Percentiles rank a stretch among this genome's conserved stretches.
phyloP scores from a whole-genome alignment of 2,329 filamentous ascomycete species.

The Clonostachys byssicola region DNA sequence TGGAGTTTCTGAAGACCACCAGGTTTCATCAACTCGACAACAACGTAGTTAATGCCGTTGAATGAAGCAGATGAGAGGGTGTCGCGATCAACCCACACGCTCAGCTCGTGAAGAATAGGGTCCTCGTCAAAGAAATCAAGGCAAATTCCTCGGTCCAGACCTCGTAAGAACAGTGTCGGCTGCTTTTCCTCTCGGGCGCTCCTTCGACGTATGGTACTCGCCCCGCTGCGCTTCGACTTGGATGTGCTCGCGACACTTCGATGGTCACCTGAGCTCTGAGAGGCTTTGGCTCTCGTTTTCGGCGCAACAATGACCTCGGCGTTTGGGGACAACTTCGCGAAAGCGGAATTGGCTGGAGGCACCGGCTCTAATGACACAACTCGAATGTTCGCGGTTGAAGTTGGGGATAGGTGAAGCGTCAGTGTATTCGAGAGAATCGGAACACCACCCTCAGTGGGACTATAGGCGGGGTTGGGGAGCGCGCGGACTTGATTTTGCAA shows the following conservation, averaged over 20 bases:
- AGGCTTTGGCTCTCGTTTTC: constrained; percentile 73
- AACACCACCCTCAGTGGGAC: constrained; percentile 22
- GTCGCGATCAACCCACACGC: constrained; percentile 82
- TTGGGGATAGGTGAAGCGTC: constrained; percentile 89
- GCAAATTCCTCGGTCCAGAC: constrained; percentile 66
- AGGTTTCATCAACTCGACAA: constrained; percentile 83
- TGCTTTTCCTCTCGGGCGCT: constrained; percentile 59
- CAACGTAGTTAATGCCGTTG: constrained; percentile 71
- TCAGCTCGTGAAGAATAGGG: constrained; percentile 52
- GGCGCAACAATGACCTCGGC: constrained; percentile 97
- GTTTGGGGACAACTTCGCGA: constrained; percentile 89
- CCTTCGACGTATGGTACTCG: constrained; percentile 62
- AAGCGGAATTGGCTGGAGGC: constrained; percentile 63
- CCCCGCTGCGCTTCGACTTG: constrained; percentile 72
- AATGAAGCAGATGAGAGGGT: constrained; percentile 68
- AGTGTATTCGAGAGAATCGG: constrained; percentile 66
- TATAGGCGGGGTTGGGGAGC: constrained; percentile 77
- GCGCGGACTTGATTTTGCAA: constrained; percentile 90
- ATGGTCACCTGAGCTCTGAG: constrained; percentile 65
- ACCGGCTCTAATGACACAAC: constrained; percentile 79
- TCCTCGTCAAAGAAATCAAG: constrained; percentile 77
- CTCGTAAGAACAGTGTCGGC: constrained; percentile 73
- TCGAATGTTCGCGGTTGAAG: constrained; percentile 88
- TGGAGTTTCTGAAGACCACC: constrained; percentile 69
- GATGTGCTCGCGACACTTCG: constrained; percentile 78